Base-by-base conservation (phyloP, 176 grass and related monocot genomes). In the Zoysia japonica region DNA sequence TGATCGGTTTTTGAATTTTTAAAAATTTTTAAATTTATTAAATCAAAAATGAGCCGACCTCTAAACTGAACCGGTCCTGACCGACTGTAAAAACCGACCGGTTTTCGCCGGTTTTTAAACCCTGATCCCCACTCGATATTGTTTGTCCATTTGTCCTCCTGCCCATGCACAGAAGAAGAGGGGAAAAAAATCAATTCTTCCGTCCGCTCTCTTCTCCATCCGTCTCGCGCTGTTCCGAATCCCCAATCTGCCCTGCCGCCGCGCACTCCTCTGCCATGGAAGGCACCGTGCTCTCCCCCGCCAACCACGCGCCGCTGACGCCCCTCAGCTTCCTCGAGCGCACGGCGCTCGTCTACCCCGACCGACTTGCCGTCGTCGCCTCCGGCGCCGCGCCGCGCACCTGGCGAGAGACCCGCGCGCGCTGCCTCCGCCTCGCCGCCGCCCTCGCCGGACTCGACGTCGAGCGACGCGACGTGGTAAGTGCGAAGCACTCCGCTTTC, bases 291-390 rank as follows among this genome's bases (percentile, higher is more conserved):
- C 75, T 70, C 44, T 90, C 85, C 77, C 48, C 87, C 16, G 91
- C 94, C 37, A 97, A 97, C 89, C 83, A 97, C 78, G 77, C 85
- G 54, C 94, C 94, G 38, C 94, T 97, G 52, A 90, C 94, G 40
- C 94, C 94, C 53, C 82, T 97, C 54, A 92, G 85, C 80, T 97
- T 97, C 74, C 74, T 97, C 11, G 85, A 94, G 54, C 91, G 94
- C 6, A 43, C 89, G 6, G 91, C 94, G 39, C 64, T 91, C 71
- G 91, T 97, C n/a, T 97, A 91, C 72, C 79, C 84, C 4, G 72
- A 91, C 61, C 79, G 86, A 60, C 80, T 89, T 39, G 81, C 87
- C 76, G 5, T 83, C 75, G 67, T 83, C 62, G 67, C 77, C 65
- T 41, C 87, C 41, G 62, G 61, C 41, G 47, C 7, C 63, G 76